Base-by-base conservation (phyloP, 768 basidiomycete genomes). In the Mycena rebaudengoi region DNA sequence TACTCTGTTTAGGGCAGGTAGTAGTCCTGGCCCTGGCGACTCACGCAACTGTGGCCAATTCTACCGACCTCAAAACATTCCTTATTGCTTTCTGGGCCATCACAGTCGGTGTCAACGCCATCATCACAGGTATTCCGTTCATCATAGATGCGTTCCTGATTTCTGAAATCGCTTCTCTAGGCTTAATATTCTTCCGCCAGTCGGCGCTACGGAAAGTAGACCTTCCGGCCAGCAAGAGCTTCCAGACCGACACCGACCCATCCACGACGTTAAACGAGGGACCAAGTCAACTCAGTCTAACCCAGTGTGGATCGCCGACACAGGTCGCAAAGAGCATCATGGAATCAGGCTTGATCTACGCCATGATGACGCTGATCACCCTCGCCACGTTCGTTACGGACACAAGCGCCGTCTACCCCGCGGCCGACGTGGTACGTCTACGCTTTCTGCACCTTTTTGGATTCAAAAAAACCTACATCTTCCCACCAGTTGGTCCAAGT, bases 261-360 rank as follows among this genome's bases (percentile, higher is more conserved):
- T 30, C 48, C 37, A 39, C 41, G 16, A 40, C 43, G 35, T 57
- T 51, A 11, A 29, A n/a, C n/a, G n/a, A n/a, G n/a, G n/a, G n/a
- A n/a, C n/a, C n/a, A n/a, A n/a, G n/a, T n/a, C n/a, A n/a, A n/a
- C n/a, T n/a, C n/a, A n/a, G n/a, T n/a, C n/a, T n/a, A n/a, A n/a
- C n/a, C n/a, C n/a, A n/a, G n/a, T n/a, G n/a, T n/a, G n/a, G n/a
- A n/a, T n/a, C n/a, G n/a, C n/a, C n/a, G n/a, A n/a, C n/a, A n/a
- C n/a, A n/a, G n/a, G n/a, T n/a, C n/a, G n/a, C n/a, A n/a, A n/a
- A n/a, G n/a, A n/a, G n/a, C 23, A 48, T 52, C 46, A 50, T 67
- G 43, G 62, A 67, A 21, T 67, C 66, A 3, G 61, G 62, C 7
- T 28, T 60, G 62, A 55, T 67, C 18, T 60, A 59, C 48, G 64